These are phyloP conservation scores for Teunomyces aglyptinius DNA, from an alignment of 805 yeast genomes.

Conservation along the genomic window DNA sequence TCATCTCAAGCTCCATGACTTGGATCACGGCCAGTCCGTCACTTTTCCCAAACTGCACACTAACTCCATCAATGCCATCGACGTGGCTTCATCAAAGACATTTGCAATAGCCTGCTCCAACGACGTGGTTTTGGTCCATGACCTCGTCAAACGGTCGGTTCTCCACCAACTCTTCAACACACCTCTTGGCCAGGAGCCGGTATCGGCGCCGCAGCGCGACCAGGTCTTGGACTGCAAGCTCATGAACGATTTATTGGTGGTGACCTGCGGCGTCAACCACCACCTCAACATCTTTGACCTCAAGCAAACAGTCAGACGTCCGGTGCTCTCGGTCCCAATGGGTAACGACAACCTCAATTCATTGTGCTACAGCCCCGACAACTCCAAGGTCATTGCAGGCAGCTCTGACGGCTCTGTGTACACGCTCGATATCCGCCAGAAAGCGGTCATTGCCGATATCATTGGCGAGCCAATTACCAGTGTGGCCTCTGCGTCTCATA, in stretches of 20 bases:
- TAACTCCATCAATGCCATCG: slow-evolving; percentile 17
- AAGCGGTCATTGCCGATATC: neutral
- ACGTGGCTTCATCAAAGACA: slow-evolving; percentile 5
- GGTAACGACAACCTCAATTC: slow-evolving; percentile 26
- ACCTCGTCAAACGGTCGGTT: slow-evolving; percentile 16
- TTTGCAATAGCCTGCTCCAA: slow-evolving; percentile 14
- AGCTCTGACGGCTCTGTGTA: slow-evolving; percentile 22
- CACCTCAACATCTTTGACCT: slow-evolving; percentile 23
- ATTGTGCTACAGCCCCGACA: slow-evolving; percentile 11
- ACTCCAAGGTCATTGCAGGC: slow-evolving; percentile 13
- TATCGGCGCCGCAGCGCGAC: slow-evolving; percentile 8
- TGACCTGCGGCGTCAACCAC: slow-evolving; percentile 26
- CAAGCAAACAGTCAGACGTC: slow-evolving; percentile 11
- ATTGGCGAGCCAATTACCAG: neutral
- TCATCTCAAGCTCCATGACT: slow-evolving; percentile 15
- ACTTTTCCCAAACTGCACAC: slow-evolving; percentile 17
- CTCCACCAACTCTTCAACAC: slow-evolving; percentile 7
- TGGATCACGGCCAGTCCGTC: neutral
- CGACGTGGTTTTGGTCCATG: slow-evolving; percentile 19
- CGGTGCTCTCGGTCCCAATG: slow-evolving; percentile 15
- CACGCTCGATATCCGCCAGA: slow-evolving; percentile 22
- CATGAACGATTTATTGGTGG: slow-evolving; percentile 18
- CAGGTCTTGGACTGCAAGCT: slow-evolving; percentile 20
- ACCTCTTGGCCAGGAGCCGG: slow-evolving; percentile 1
- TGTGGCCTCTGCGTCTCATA: neutral